Evolutionary conservation across 202 grass and related monocot species (phyloP).

Genomic region (Eragrostis tef): DNA sequence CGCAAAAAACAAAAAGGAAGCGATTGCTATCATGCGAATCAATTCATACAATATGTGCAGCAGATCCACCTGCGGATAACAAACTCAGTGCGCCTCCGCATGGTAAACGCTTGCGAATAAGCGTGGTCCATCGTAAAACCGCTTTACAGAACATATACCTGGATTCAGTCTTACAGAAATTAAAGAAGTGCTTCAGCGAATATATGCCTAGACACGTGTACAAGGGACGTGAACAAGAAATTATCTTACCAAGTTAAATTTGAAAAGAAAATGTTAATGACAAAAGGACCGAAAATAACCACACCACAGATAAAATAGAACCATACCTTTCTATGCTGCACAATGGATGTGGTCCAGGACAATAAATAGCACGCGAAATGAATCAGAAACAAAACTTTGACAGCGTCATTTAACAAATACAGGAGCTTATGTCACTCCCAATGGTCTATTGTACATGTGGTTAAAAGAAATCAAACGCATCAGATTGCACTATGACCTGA

Average conservation of each 20-base stretch:
- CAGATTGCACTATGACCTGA: slow-evolving; percentile 61
- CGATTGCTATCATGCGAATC: too few species aligned
- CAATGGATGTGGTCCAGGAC: background rate
- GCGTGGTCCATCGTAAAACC: background rate
- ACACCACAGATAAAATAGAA: background rate
- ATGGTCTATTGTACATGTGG: slow-evolving; percentile 87
- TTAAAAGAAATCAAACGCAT: slow-evolving; percentile 60
- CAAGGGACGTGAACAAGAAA: background rate
- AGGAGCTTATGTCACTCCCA: slow-evolving; percentile 42
- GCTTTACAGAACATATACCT: slow-evolving; percentile 1
- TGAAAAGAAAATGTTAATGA: background rate
- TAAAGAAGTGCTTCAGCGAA: background rate
- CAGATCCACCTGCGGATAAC: background rate
- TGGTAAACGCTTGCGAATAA: background rate
- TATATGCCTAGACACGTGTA: background rate
- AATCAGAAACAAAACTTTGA: slow-evolving; percentile 55
- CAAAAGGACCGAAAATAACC: background rate
- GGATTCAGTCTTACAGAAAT: background rate
- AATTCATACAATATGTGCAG: too few species aligned
- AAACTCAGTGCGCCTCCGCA: background rate
- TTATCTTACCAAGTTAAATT: background rate
- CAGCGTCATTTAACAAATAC: slow-evolving; percentile 58
- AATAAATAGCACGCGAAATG: slow-evolving; percentile 34
- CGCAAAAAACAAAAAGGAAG: too few species aligned
- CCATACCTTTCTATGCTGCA: background rate